phyloP scores from a whole-genome alignment of 371 early-diverging fungal species.

The Zychaea mexicana region DNA sequence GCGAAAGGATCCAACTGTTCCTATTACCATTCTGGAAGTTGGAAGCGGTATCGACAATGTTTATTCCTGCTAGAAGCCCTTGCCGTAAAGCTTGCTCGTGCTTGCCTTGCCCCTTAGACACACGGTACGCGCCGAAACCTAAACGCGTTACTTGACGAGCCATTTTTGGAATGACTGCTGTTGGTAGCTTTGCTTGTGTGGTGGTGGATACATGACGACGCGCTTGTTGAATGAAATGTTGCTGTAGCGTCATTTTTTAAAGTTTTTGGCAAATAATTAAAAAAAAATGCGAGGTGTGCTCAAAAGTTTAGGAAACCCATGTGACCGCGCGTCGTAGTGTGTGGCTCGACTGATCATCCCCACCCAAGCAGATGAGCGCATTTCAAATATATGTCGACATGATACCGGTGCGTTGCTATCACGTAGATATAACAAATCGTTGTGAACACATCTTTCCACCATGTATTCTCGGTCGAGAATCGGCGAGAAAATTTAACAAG shows the following conservation, averaged over 20 bases:
- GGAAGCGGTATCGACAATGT: conserved; percentile 74
- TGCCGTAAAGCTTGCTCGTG: conserved; percentile 57
- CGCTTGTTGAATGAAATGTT: not conserved
- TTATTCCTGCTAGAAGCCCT: conserved; percentile 66
- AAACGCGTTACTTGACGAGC: conserved; percentile 54
- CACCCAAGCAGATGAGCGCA: no score
- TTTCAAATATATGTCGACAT: no score
- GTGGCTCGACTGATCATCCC: no score
- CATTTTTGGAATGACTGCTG: conserved; percentile 33
- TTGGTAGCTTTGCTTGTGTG: conserved; percentile 12
- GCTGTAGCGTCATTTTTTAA: not conserved
- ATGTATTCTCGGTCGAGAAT: no score
- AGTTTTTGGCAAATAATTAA: no score
- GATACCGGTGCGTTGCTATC: no score
- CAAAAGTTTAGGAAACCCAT: no score
- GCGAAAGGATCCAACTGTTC: not conserved
- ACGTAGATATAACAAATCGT: no score
- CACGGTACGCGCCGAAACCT: conserved; percentile 67
- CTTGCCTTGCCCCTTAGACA: conserved; percentile 24
- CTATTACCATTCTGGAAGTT: conserved; percentile 74
- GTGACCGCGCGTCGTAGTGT: no score
- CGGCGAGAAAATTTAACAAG: no score
- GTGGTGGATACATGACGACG: conserved; percentile 1
- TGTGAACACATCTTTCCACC: no score
- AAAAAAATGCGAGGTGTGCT: no score